Conservation (phyloP, 2,329 filamentous ascomycete species). For the Fusarium praegraminearum region DNA sequence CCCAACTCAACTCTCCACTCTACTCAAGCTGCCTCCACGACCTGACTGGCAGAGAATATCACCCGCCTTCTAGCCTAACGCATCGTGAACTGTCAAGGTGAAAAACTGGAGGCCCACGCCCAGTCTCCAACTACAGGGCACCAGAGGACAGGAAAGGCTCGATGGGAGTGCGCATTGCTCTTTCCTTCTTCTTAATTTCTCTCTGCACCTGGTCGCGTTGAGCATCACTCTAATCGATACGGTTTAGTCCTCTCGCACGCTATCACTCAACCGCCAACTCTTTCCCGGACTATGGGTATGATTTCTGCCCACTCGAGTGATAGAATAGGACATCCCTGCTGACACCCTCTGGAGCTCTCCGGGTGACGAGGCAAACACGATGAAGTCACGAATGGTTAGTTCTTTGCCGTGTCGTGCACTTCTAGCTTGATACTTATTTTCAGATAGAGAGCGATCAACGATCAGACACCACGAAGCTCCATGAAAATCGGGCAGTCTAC, state of each 20-base stretch:
- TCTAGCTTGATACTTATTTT: conserved; percentile 21
- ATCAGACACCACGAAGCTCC: conserved; percentile 40
- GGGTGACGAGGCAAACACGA: conserved; percentile 41
- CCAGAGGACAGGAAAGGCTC: conserved; percentile 42
- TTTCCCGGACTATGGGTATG: conserved; percentile 59
- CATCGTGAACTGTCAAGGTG: conserved; percentile 39
- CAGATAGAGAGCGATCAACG: conserved; percentile 45
- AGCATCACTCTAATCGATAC: conserved; percentile 24
- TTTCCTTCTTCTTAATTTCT: conserved; percentile 14
- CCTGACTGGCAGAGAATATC: conserved; percentile 16
- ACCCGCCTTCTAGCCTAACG: conserved; percentile 25
- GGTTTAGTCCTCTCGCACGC: conserved; percentile 50
- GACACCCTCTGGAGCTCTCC: conserved; percentile 43
- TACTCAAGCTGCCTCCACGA: conserved; percentile 5
- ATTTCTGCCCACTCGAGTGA: conserved; percentile 19
- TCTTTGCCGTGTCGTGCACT: not conserved
- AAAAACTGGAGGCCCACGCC: conserved; percentile 49
- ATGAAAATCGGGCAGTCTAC: conserved; percentile 17
- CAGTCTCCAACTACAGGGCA: conserved; percentile 34
- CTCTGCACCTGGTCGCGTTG: conserved; percentile 7
- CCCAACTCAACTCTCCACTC: not conserved
- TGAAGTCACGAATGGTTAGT: conserved; percentile 44
- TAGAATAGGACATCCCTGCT: conserved; percentile 32
- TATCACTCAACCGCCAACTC: conserved; percentile 55
- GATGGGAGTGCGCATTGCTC: conserved; percentile 50